Evolutionary conservation across 768 basidiomycete species (phyloP).

Genomic region (Suillus plorans): DNA sequence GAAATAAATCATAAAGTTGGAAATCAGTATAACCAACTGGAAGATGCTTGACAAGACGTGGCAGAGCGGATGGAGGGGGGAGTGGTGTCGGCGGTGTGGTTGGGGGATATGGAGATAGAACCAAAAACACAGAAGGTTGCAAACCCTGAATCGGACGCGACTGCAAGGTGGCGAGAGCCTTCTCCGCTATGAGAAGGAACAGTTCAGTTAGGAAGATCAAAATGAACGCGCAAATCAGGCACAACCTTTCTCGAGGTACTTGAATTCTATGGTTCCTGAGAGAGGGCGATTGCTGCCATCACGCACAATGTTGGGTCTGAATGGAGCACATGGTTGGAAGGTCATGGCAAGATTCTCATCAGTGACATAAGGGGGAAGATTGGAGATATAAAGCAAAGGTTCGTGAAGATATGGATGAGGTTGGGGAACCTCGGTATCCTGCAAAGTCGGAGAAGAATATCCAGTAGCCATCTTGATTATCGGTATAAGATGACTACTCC

Average conservation of each 20-base stretch:
- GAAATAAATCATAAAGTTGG: constrained; percentile 81
- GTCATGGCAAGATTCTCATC: constrained; percentile 78
- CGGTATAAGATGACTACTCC: constrained; percentile 23
- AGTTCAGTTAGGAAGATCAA: constrained; percentile 5
- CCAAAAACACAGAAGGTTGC: constrained; percentile 56
- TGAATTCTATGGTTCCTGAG: constrained; percentile 82
- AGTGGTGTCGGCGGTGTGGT: constrained; percentile 73
- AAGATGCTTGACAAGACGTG: constrained; percentile 84
- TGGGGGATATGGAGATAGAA: constrained; percentile 82
- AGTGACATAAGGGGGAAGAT: constrained; percentile 67
- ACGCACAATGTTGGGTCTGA: constrained; percentile 74
- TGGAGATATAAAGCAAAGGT: constrained; percentile 78
- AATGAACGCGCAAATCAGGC: constrained; percentile 22
- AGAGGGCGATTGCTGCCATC: constrained; percentile 53
- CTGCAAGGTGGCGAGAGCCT: constrained; percentile 83
- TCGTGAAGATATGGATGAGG: constrained; percentile 86
- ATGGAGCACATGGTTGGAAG: constrained; percentile 74
- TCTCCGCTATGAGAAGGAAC: constrained; percentile 61
- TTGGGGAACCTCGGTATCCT: constrained; percentile 32
- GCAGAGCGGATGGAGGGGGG: constrained; percentile 73
- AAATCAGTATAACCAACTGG: constrained; percentile 67
- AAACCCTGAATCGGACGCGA: constrained; percentile 66
- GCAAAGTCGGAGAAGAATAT: constrained; percentile 33
- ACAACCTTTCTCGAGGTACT: constrained; percentile 74
- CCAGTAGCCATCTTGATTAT: constrained; percentile 37